A percentile compares a stretch with the other conserved stretches of the same genome.
Conservation (phyloP, 164 flowering plant species). For the Taxillus chinensis region DNA sequence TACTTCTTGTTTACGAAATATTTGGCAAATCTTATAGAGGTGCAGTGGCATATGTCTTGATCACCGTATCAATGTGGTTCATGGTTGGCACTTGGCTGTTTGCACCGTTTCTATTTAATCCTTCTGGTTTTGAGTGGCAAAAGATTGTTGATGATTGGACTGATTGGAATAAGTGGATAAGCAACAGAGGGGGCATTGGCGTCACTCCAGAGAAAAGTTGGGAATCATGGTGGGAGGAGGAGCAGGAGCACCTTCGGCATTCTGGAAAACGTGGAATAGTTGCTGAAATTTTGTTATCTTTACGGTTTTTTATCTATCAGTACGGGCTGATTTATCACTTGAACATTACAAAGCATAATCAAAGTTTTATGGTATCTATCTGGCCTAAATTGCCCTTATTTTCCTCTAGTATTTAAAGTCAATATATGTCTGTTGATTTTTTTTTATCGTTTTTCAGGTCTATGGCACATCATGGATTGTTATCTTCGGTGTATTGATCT, state of each 20-base stretch:
- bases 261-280: conserved; percentile 77
- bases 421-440: background rate
- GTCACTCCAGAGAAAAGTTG: conserved; percentile 90
- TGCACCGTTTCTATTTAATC: conserved; percentile 96
- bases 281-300: conserved; percentile 61
- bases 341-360: conserved; percentile 33
- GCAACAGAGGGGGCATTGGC: conserved; percentile 86
- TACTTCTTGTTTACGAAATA: conserved; percentile 75
- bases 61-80: conserved; percentile 93
- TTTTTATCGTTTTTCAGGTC: conserved; percentile 39
- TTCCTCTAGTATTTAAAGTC: background rate
- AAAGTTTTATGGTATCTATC: conserved; percentile 57
- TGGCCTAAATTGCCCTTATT: background rate
- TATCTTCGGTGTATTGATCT: conserved; percentile 56
- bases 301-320: conserved; percentile 85
- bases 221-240: conserved; percentile 99
- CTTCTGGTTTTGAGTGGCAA: conserved; percentile 99
- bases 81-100: conserved; percentile 98
- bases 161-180: conserved; percentile 97
- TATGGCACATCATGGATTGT: conserved; percentile 93
- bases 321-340: conserved; percentile 95
- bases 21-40: conserved; percentile 65
- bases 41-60: conserved; percentile 60
- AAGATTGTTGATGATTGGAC: conserved; percentile 97
- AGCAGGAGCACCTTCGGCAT: conserved; percentile 82